These are phyloP conservation scores for Plasmodium adleri DNA, from an alignment of 169 alveolate species.

Conservation along the genomic window DNA sequence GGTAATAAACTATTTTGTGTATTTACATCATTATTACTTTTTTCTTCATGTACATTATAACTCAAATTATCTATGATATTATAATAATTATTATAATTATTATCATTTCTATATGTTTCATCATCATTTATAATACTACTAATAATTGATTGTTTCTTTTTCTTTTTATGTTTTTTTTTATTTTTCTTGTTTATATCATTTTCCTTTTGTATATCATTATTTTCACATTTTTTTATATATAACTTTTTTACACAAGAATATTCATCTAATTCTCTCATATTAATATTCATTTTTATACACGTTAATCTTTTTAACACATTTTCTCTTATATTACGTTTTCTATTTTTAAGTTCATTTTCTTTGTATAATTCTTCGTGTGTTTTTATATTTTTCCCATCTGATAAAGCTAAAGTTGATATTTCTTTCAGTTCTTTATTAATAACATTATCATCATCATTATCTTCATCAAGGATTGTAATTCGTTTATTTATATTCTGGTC, in stretches of 20 bases:
- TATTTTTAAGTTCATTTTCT: conserved; percentile 63
- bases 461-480: conserved; percentile 23
- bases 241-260: conserved; percentile 65
- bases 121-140: conserved; percentile 72
- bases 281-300: conserved; percentile 55
- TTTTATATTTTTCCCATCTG: conserved; percentile 22
- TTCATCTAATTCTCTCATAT: conserved; percentile 73
- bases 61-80: not conserved
- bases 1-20: conserved; percentile 24
- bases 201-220: conserved; percentile 27
- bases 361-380: conserved; percentile 50
- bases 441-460: conserved; percentile 26
- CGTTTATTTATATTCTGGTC: conserved; percentile 56
- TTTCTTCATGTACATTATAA: conserved; percentile 16
- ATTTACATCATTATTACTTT: not conserved
- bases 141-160: conserved; percentile 25
- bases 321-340: conserved; percentile 51
- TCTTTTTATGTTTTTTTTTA: conserved; percentile 11
- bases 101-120: conserved; percentile 26
- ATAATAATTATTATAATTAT: conserved; percentile 12
- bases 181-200: conserved; percentile 51
- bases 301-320: conserved; percentile 71
- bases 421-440: conserved; percentile 38
- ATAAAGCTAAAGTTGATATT: conserved; percentile 33
- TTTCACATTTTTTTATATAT: conserved; percentile 50